Conservation (phyloP, 2,329 filamentous ascomycete genomes). For the Fusarium incarnatum region DNA sequence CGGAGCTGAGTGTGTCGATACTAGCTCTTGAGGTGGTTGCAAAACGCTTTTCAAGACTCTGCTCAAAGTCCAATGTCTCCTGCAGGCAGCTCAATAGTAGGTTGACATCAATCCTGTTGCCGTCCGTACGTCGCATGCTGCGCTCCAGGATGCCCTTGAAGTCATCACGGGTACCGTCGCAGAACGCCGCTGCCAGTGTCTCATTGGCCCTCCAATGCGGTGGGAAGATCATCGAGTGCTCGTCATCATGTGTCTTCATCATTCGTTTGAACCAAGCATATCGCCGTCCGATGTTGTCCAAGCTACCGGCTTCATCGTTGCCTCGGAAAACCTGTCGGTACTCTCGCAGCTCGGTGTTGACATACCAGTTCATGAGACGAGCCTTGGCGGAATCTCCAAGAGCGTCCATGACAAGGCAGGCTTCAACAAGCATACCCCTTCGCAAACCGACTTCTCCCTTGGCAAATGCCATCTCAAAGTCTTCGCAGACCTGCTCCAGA, state of each 20-base stretch:
- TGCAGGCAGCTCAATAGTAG: constrained; percentile 89
- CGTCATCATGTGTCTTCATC: constrained; percentile 94
- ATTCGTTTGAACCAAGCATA: constrained; percentile 98
- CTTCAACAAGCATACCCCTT: constrained; percentile 80
- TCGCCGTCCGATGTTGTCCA: constrained; percentile 95
- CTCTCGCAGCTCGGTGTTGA: constrained; percentile 95
- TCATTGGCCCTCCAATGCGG: constrained; percentile 90
- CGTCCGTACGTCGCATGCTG: constrained; percentile 82
- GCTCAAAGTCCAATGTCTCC: constrained; percentile 97
- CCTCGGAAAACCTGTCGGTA: constrained; percentile 96
- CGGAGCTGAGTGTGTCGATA: constrained; percentile 87
- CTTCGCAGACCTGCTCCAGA: constrained; percentile 97
- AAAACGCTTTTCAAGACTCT: constrained; percentile 87
- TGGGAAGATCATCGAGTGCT: constrained; percentile 90
- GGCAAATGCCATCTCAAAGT: constrained; percentile 95
- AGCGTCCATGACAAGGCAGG: constrained; percentile 93
- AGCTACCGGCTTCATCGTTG: constrained; percentile 93
- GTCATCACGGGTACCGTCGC: constrained; percentile 94
- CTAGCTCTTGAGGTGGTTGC: constrained; percentile 79
- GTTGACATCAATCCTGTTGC: constrained; percentile 88
- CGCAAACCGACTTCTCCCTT: constrained; percentile 82
- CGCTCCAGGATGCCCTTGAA: constrained; percentile 92
- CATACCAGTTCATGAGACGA: constrained; percentile 93
- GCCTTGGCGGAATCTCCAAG: constrained; percentile 87
- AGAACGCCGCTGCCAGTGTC: constrained; percentile 89